phyloP scores from a whole-genome alignment of 768 basidiomycete genomes.

The Hypholoma sublateritium region DNA sequence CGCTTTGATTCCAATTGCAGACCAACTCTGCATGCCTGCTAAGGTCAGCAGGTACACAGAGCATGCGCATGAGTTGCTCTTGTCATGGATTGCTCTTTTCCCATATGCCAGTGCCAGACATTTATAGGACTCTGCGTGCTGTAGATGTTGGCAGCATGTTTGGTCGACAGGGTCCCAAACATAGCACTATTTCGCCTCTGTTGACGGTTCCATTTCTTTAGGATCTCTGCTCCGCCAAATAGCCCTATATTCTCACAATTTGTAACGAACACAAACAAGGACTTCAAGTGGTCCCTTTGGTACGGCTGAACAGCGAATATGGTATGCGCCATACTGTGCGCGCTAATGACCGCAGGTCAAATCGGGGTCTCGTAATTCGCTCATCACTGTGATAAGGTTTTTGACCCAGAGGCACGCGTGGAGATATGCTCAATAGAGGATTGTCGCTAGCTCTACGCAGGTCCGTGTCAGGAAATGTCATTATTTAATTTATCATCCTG shows the following conservation, averaged over 20 bases:
- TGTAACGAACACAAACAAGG: neutral
- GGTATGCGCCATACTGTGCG: too few relatives aligned
- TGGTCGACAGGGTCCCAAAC: neutral
- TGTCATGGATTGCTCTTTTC: neutral
- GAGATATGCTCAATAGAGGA: neutral
- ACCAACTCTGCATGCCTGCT: neutral
- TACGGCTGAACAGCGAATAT: neutral
- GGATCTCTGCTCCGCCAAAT: neutral
- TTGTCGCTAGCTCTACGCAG: conserved; percentile 5
- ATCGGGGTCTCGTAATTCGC: too few relatives aligned
- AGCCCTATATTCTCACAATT: neutral
- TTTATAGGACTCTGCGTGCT: neutral
- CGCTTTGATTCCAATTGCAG: too few relatives aligned
- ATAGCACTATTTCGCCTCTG: neutral
- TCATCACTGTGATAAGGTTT: neutral
- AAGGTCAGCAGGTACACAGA: neutral
- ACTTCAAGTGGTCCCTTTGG: neutral
- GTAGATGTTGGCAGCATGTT: neutral
- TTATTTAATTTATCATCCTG: neutral
- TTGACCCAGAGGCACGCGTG: neutral
- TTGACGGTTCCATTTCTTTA: neutral
- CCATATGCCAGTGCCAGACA: neutral
- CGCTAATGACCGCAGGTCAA: too few relatives aligned
- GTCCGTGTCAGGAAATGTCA: conserved; percentile 7
- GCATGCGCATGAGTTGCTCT: neutral